Conservation (phyloP, 2,329 filamentous ascomycete species). For the Setomelanomma holmii region DNA sequence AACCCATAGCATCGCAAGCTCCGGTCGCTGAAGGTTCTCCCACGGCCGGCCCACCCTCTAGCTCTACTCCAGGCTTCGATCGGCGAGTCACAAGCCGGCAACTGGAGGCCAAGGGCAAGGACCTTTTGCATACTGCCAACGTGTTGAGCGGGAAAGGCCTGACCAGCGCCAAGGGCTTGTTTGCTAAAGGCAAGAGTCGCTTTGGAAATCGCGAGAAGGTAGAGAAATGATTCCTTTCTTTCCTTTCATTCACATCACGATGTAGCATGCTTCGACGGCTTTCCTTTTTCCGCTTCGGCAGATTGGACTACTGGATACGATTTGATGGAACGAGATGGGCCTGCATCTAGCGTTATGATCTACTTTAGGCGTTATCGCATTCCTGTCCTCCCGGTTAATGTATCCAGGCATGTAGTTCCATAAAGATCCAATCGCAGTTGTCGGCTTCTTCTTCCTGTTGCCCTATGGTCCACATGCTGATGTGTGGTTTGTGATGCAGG, state of each 20-base stretch:
- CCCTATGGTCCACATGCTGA: constrained; percentile 40
- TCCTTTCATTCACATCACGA: constrained; percentile 16
- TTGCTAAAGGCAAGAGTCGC: constrained; percentile 89
- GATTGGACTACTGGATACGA: constrained; percentile 19
- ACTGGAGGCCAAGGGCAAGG: constrained; percentile 85
- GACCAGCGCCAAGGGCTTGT: constrained; percentile 87
- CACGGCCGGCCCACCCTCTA: constrained; percentile 21
- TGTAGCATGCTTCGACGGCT: constrained; percentile 16
- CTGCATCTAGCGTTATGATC: constrained; percentile 18
- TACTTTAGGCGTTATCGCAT: constrained; percentile 28
- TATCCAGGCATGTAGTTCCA: constrained; percentile 31
- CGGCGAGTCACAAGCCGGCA: constrained; percentile 35
- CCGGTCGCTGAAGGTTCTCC: constrained; percentile 34
- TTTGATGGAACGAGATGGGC: constrained; percentile 19
- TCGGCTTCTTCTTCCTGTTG: constrained; percentile 12
- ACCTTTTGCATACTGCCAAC: constrained; percentile 83
- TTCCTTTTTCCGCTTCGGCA: constrained; percentile 11
- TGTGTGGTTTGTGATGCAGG: constrained; percentile 46
- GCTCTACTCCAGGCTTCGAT: constrained; percentile 29
- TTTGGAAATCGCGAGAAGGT: constrained; percentile 78
- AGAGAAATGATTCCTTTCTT: constrained; percentile 71
- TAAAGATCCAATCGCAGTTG: constrained; percentile 40
- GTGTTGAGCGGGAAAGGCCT: constrained; percentile 71
- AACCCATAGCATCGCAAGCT: constrained; percentile 34
- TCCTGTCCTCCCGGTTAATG: constrained; percentile 19